Conservation (phyloP, 257 asterid genomes). For the Craterostigma plantagineum region DNA sequence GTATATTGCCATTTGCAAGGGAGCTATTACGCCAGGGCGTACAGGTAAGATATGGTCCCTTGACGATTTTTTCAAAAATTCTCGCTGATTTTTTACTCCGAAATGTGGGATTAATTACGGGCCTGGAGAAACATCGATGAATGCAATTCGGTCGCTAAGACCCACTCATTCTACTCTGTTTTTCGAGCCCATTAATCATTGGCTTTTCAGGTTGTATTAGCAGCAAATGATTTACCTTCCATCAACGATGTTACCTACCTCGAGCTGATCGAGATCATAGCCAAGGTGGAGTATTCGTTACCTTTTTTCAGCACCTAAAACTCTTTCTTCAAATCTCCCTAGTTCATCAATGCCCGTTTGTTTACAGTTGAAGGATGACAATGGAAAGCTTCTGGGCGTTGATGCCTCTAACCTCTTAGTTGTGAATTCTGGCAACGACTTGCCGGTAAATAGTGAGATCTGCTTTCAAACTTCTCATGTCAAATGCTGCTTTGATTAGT, state of each 20-base stretch:
- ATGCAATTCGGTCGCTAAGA: conserved; percentile 2
- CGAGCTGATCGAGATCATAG: conserved; percentile 62
- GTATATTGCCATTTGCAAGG: conserved; percentile 87
- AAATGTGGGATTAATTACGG: no score
- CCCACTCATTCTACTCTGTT: conserved; percentile 6
- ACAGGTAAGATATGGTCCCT: conserved; percentile 36
- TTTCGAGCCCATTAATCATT: conserved; percentile 3
- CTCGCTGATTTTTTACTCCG: no score
- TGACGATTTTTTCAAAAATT: no score
- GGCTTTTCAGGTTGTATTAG: conserved; percentile 68
- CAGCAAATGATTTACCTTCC: conserved; percentile 89
- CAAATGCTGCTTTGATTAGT: conserved; percentile 8
- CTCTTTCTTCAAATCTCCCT: background rate
- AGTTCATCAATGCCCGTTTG: conserved; percentile 10
- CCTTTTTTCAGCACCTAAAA: conserved; percentile 6
- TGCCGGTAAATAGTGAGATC: conserved; percentile 53
- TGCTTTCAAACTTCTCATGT: background rate
- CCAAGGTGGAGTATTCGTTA: conserved; percentile 32
- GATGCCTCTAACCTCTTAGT: conserved; percentile 67
- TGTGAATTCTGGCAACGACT: conserved; percentile 85
- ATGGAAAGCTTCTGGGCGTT: conserved; percentile 67
- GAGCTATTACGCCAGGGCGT: conserved; percentile 79
- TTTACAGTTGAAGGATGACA: conserved; percentile 68
- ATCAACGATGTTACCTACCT: conserved; percentile 73
- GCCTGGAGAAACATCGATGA: background rate